A percentile compares a stretch with the other conserved stretches of the same genome.
Evolutionary conservation across 2,329 filamentous ascomycete species (phyloP).

Genomic region (Botryotinia globosa): DNA sequence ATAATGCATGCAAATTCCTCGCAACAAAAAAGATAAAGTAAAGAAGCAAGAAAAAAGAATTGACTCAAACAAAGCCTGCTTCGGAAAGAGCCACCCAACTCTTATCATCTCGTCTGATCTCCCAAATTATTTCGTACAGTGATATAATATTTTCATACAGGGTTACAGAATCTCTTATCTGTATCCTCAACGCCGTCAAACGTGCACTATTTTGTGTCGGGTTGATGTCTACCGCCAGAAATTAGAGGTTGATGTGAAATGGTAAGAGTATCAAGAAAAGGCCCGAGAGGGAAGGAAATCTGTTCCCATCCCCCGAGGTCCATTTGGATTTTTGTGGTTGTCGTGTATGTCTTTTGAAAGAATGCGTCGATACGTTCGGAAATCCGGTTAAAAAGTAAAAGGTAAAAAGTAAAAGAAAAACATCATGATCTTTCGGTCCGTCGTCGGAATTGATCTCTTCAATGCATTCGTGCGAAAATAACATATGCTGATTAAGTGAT

Average conservation of each 20-base stretch:
- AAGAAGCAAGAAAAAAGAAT: constrained; percentile 1
- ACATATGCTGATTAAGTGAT: constrained; percentile 15
- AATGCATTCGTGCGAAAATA: background rate
- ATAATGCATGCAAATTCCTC: constrained; percentile 1
- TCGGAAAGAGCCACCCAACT: constrained; percentile 13
- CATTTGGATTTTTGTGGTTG: background rate
- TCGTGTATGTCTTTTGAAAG: constrained; percentile 6
- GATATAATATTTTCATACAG: constrained; percentile 21
- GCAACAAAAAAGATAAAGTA: background rate
- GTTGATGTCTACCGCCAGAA: constrained; percentile 1
- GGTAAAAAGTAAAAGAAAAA: constrained; percentile 14
- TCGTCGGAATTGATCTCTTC: constrained; percentile 10
- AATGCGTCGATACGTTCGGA: background rate
- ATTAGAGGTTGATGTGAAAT: background rate
- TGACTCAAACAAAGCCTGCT: constrained; percentile 21
- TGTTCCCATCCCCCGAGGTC: background rate
- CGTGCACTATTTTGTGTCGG: background rate
- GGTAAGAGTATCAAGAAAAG: background rate
- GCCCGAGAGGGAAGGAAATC: background rate
- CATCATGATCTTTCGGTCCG: constrained; percentile 16
- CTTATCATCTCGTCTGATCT: constrained; percentile 5
- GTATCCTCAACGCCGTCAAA: constrained; percentile 12
- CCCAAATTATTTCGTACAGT: constrained; percentile 17
- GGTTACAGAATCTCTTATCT: constrained; percentile 4
- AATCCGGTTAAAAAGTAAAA: constrained; percentile 4